A percentile compares a stretch with the other conserved stretches of the same genome.
These are phyloP conservation scores for Helminthosporium solani DNA, from an alignment of 2,329 filamentous ascomycete species.

Conservation along the genomic window DNA sequence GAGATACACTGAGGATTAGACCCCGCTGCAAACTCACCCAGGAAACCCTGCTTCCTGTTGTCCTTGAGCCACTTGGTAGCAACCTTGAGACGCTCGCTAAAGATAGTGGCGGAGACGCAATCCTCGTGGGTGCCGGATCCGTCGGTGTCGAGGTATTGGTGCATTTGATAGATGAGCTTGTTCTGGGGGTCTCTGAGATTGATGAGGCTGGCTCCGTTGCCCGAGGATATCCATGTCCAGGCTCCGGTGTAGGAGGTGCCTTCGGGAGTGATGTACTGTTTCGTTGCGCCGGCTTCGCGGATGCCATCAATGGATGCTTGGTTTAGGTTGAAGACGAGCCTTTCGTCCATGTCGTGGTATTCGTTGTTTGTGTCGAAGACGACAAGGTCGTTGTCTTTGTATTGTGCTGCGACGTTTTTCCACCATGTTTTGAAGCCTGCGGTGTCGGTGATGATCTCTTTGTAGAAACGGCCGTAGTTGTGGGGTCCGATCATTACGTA, in stretches of 20 bases:
- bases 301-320: conserved; percentile 52
- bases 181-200: conserved; percentile 53
- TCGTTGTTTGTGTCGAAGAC: conserved; percentile 53
- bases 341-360: conserved; percentile 48
- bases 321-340: conserved; percentile 49
- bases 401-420: conserved; percentile 43
- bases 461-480: conserved; percentile 54
- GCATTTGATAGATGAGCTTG: conserved; percentile 62
- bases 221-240: conserved; percentile 52
- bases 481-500: conserved; percentile 54
- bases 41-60: conserved; percentile 54
- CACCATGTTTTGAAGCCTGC: conserved; percentile 48
- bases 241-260: conserved; percentile 53
- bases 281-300: conserved; percentile 45
- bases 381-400: conserved; percentile 45
- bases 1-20: conserved; percentile 52
- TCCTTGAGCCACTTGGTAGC: conserved; percentile 57
- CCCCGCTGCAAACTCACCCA: conserved; percentile 59
- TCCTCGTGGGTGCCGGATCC: conserved; percentile 53
- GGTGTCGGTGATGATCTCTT: conserved; percentile 47
- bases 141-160: conserved; percentile 62
- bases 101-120: conserved; percentile 57
- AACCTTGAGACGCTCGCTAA: conserved; percentile 51
- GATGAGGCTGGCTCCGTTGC: conserved; percentile 49
- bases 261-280: conserved; percentile 62